Base-by-base conservation (phyloP, 768 basidiomycete genomes). In the Hygrocybe punicea region DNA sequence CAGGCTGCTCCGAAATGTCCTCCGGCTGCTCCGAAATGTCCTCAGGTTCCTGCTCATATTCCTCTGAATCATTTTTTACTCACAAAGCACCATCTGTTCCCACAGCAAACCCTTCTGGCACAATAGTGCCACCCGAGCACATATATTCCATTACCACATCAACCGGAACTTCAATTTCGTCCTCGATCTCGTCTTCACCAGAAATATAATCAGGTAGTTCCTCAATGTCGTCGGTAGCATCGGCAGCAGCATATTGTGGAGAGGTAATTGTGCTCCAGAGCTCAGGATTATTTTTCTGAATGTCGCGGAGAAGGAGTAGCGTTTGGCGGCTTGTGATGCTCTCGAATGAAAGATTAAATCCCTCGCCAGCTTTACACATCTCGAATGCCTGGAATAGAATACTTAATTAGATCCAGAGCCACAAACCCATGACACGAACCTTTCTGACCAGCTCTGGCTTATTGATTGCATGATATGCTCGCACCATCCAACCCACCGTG, bases 401-500 rank as follows among this genome's bases (percentile, higher is more conserved):
- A 16, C n/a, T 14, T 14, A 51, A 45, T 8, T 29, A 36, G 9
- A 37, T 35, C 55, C 48, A 56, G 21, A 60, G 13, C 58, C 58
- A 24, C 23, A 35, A 45, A 19, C 25, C 19, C 40, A 35, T n/a
- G 24, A 21, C 24, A 57, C 63, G 16, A 33, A 73, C 74, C 62
- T 70, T 71, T 53, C 65, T 65, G 6, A 77, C 60, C 6, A 74
- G 53, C 0, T 62, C 62, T 14, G 58, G 44, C 3, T 67, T 61
- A 49, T 71, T 72, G 8, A 77, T 50, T 0, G 60, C 60, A 5
- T 62, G 44, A 52, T 64, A 71, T 8, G 69, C 72, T 48, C 68
- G 66, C 58, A 70, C 68, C n/a, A 77, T 36, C 73, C 73, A 77
- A 2, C 57, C 13, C 0, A 67, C 60, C 17, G 62, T 63, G 9